A percentile compares a stretch with the other conserved stretches of the same genome.
Evolutionary conservation across 371 early-diverging fungal genomes (phyloP).

Genomic region (Mortierella sp.): DNA sequence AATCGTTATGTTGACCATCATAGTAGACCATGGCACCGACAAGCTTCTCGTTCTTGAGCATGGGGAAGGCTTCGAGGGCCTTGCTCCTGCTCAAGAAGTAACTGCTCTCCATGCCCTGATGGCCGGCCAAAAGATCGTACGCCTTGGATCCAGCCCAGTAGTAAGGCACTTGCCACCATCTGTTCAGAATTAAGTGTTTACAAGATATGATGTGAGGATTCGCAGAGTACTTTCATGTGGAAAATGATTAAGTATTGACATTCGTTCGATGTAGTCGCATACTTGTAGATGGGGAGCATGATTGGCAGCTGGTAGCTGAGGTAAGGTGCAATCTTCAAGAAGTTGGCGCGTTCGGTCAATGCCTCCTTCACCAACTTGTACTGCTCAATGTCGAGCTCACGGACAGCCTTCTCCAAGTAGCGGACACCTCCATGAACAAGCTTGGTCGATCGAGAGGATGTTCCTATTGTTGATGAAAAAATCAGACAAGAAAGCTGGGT

Average conservation of each 20-base stretch:
- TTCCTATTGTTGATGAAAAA: conserved; percentile 65
- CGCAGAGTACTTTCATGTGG: too few species aligned
- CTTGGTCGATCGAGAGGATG: conserved; percentile 97
- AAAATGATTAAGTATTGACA: too few species aligned
- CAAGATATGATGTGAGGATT: too few species aligned
- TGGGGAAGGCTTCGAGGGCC: conserved; percentile 95
- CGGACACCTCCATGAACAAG: conserved; percentile 99
- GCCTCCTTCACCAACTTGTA: conserved; percentile 98
- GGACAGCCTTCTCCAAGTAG: conserved; percentile 98
- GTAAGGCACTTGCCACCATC: conserved; percentile 97
- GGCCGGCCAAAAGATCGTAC: conserved; percentile 96
- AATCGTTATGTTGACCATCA: conserved; percentile 99
- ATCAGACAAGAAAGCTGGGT: neutral
- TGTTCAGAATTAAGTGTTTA: conserved; percentile 42
- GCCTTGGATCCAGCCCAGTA: conserved; percentile 97
- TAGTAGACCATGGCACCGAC: conserved; percentile 98
- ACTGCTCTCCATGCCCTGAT: conserved; percentile 86
- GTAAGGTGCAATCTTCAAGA: conserved; percentile 97
- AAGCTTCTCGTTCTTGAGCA: conserved; percentile 90
- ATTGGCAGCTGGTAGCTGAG: conserved; percentile 95
- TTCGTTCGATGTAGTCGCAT: neutral
- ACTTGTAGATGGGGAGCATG: conserved; percentile 95
- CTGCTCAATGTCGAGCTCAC: conserved; percentile 96
- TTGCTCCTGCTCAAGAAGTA: conserved; percentile 90
- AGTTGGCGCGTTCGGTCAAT: conserved; percentile 94